These are phyloP conservation scores for Trichophaea hybrida DNA, from an alignment of 2,329 filamentous ascomycete species.

Conservation along the genomic window DNA sequence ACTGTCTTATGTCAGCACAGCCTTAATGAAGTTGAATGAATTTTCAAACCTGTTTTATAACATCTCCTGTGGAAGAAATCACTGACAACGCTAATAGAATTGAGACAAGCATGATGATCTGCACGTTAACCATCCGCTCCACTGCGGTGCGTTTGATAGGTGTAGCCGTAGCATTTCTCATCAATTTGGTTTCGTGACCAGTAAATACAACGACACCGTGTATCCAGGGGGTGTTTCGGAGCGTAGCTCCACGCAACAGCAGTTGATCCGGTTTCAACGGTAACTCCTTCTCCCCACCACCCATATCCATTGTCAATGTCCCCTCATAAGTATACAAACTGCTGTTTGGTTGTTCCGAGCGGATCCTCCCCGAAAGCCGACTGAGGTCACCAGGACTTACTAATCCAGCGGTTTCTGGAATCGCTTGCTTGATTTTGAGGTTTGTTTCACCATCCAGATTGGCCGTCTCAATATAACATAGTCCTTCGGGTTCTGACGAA, in stretches of 20 bases:
- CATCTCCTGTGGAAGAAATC: slow-evolving; percentile 79
- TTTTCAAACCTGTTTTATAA: slow-evolving; percentile 41
- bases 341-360: slow-evolving; percentile 95
- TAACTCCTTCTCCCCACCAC: slow-evolving; percentile 85
- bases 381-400: slow-evolving; percentile 79
- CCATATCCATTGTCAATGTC: slow-evolving; percentile 77
- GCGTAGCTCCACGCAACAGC: slow-evolving; percentile 76
- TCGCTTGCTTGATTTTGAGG: slow-evolving; percentile 93
- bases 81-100: slow-evolving; percentile 75
- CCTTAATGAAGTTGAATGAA: not conserved
- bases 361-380: slow-evolving; percentile 68
- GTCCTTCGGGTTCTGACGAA: slow-evolving; percentile 88
- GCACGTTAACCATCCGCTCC: slow-evolving; percentile 80
- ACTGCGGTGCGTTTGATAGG: slow-evolving; percentile 97
- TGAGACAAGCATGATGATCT: slow-evolving; percentile 77
- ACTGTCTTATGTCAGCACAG: slow-evolving; percentile 9
- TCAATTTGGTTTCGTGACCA: slow-evolving; percentile 94
- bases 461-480: slow-evolving; percentile 97
- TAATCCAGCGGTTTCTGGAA: slow-evolving; percentile 78
- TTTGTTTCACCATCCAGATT: slow-evolving; percentile 98
- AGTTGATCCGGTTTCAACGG: slow-evolving; percentile 84
- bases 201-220: slow-evolving; percentile 94
- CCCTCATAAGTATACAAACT: slow-evolving; percentile 97
- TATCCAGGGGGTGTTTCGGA: slow-evolving; percentile 94
- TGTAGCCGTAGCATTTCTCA: slow-evolving; percentile 93